Evolutionary conservation across 2,329 filamentous ascomycete genomes (phyloP), one percentile per base, ranked within the genome.

Genomic region (Penicillium fuscoglaucum): DNA sequence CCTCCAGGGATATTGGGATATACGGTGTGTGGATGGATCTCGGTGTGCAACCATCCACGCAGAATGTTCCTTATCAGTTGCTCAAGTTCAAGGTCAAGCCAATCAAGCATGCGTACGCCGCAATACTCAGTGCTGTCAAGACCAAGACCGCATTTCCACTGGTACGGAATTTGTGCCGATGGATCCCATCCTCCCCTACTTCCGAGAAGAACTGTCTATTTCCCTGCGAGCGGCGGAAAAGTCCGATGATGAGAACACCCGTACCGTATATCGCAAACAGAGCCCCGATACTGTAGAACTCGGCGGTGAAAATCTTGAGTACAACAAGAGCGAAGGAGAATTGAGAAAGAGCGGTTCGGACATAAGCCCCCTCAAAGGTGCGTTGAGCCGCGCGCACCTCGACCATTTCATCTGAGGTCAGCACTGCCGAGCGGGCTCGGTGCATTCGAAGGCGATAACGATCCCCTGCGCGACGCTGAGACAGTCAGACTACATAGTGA

Each of bases 201-300:
- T 79, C 78, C 1, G 72, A 72, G 76, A 98, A 98, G 79, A 99
- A 98, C 76, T 98, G 93, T 64, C 87, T 85, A 71, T 98, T 96
- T 57, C 95, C 93, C 76, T 97, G 90, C 71, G 93, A 90, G 54
- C 95, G 87, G 58, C 95, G 85, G 76, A 96, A 96, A 54, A 91
- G 80, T 67, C 91, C 90, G 59, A 96, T 91, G 28, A 90, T 81
- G 71, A 98, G 80, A 48, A 99, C 85, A 7, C 91, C 90, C 4
- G 88, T 87, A 13, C 93, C 95, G 71, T 98, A 98, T 49, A 91
- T 87, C 44, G 95, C 93, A 73, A 97, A 97, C 33, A 99, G 82
- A 7, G 95, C 95, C n/a, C 95, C 95, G 62, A 97, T 96, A 66
- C 89, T 87, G 78, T 98, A 98, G 80, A 99, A 98, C 72, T 98